Percentiles rank a stretch among this genome's conserved stretches.
Conservation (phyloP, 371 early-diverging fungal species). For the Mucor sp. region DNA sequence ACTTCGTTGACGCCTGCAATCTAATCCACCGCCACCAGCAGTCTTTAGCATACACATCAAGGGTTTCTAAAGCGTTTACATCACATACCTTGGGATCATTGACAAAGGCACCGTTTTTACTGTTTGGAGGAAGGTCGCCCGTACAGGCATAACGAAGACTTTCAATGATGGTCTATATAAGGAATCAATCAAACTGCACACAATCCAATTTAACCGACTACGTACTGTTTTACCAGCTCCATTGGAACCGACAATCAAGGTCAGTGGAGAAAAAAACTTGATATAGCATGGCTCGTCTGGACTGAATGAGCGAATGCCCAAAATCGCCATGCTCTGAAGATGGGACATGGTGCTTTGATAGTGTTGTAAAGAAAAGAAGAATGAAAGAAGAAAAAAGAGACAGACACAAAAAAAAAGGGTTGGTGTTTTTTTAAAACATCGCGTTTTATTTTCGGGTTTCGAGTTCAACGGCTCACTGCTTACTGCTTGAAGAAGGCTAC, state of each 20-base stretch:
- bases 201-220: not conserved
- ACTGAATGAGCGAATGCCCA: conserved; percentile 96
- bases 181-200: not conserved
- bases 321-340: conserved; percentile 79
- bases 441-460: not conserved
- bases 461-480: not conserved
- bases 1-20: conserved; percentile 83
- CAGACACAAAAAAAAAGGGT: not conserved
- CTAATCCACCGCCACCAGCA: conserved; percentile 54
- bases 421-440: not conserved
- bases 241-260: conserved; percentile 98
- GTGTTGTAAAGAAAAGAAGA: not conserved
- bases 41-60: not conserved
- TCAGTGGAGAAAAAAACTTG: conserved; percentile 93
- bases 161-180: conserved; percentile 93
- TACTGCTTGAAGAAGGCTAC: not conserved
- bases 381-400: too few species aligned
- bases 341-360: conserved; percentile 59
- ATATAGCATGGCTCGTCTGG: conserved; percentile 82
- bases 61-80: not conserved
- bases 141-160: conserved; percentile 97
- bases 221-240: conserved; percentile 96
- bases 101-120: conserved; percentile 93
- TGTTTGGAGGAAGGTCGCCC: conserved; percentile 95
- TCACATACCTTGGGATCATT: conserved; percentile 92